These are phyloP conservation scores for Cicer arietinum DNA, from an alignment of 306 rosid species.

Conservation along the genomic window DNA sequence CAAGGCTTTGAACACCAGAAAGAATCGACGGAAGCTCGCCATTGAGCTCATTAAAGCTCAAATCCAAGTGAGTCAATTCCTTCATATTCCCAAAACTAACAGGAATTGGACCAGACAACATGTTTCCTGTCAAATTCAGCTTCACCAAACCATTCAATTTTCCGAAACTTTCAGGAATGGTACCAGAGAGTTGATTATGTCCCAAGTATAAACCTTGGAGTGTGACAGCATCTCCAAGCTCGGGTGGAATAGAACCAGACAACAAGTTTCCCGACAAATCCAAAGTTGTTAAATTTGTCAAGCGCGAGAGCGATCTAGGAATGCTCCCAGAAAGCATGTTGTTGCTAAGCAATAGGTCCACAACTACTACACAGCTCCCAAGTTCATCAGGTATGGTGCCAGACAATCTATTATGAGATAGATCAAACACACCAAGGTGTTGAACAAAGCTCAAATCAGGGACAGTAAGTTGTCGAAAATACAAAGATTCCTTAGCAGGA, in stretches of 20 bases:
- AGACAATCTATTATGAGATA: constrained; percentile 81
- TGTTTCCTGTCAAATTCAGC: constrained; percentile 87
- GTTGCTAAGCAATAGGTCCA: constrained; percentile 71
- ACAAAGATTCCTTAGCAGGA: constrained; percentile 67
- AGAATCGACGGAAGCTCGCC: constrained; percentile 83
- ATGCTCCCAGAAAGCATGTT: constrained; percentile 80
- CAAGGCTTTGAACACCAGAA: constrained; percentile 65
- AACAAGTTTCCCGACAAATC: constrained; percentile 88
- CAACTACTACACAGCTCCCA: constrained; percentile 69
- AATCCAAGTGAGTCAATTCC: constrained; percentile 78
- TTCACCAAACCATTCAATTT: constrained; percentile 75
- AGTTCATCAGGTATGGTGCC: constrained; percentile 86
- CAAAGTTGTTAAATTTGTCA: constrained; percentile 79
- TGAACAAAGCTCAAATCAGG: constrained; percentile 93
- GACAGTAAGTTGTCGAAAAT: constrained; percentile 70
- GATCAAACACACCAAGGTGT: constrained; percentile 89
- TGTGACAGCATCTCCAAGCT: constrained; percentile 67
- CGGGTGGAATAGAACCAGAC: constrained; percentile 77
- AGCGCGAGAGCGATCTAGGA: constrained; percentile 68
- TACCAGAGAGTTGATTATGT: constrained; percentile 66
- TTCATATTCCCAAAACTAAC: constrained; percentile 65
- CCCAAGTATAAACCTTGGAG: constrained; percentile 92
- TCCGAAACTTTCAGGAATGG: constrained; percentile 74
- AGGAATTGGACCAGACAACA: constrained; percentile 73
- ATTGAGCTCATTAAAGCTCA: constrained; percentile 66